phyloP scores from a whole-genome alignment of 2,329 filamentous ascomycete species.

The Ascochyta fabae region DNA sequence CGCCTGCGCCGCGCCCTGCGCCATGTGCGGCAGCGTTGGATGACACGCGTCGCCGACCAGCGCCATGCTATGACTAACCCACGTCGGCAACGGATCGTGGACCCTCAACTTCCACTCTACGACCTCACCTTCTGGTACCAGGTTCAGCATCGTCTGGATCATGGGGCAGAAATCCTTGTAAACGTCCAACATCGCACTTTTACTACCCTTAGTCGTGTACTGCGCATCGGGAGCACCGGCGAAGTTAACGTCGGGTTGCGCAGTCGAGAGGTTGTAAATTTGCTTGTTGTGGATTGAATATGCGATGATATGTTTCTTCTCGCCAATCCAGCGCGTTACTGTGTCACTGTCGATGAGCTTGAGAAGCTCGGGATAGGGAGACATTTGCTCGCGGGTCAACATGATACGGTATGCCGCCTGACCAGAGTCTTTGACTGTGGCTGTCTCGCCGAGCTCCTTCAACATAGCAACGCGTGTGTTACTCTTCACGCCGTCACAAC shows the following conservation, averaged over 20 bases:
- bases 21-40: slow-evolving; percentile 68
- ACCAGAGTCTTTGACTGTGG: slow-evolving; percentile 70
- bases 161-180: slow-evolving; percentile 67
- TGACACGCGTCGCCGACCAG: slow-evolving; percentile 68
- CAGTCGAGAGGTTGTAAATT: slow-evolving; percentile 71
- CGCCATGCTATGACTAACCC: slow-evolving; percentile 62
- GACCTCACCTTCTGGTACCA: slow-evolving; percentile 69
- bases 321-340: slow-evolving; percentile 78
- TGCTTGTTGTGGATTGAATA: slow-evolving; percentile 74
- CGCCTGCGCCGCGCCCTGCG: slow-evolving; percentile 69
- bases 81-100: slow-evolving; percentile 67
- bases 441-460: slow-evolving; percentile 57
- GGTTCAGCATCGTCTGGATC: slow-evolving; percentile 65
- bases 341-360: slow-evolving; percentile 70
- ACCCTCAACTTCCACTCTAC: slow-evolving; percentile 71
- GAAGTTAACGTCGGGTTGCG: slow-evolving; percentile 67
- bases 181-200: slow-evolving; percentile 65
- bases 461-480: slow-evolving; percentile 60
- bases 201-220: slow-evolving; percentile 68
- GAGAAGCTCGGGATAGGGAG: slow-evolving; percentile 69
- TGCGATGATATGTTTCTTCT: slow-evolving; percentile 76
- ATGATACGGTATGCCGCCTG: slow-evolving; percentile 83
- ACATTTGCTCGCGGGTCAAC: slow-evolving; percentile 71
- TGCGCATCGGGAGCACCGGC: slow-evolving; percentile 63
- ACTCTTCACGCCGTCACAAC: slow-evolving; percentile 58